Conservation (phyloP, 2,329 filamentous ascomycete species). For the Fusarium denticulatum region DNA sequence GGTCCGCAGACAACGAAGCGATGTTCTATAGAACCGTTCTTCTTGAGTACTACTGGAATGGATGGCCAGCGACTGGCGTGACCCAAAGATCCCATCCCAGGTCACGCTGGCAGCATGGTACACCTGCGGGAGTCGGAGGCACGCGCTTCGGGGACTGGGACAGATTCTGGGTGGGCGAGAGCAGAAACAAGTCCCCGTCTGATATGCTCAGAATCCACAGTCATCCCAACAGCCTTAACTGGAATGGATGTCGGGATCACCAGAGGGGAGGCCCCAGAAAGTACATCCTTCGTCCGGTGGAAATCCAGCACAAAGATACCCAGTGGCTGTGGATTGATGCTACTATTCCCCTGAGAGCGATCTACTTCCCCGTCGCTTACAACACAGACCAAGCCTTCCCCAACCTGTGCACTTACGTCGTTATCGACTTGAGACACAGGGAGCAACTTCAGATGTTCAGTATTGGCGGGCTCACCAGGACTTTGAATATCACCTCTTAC, state of each 20-base stretch:
- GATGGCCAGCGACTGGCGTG: background rate
- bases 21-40: background rate
- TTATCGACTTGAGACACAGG: constrained; percentile 13
- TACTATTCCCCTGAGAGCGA: background rate
- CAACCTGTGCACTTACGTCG: background rate
- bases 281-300: constrained; percentile 11
- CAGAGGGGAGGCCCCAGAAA: background rate
- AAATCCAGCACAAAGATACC: fast-evolving
- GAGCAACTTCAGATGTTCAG: fast-evolving
- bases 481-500: fast-evolving
- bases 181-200: background rate
- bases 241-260: constrained; percentile 9
- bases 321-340: constrained; percentile 22
- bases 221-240: constrained; percentile 8
- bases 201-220: background rate
- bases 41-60: constrained; percentile 16
- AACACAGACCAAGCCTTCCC: background rate
- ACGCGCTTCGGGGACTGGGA: background rate
- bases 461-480: fast-evolving
- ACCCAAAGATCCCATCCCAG: background rate
- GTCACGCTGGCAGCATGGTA: background rate
- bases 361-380: background rate
- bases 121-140: fast-evolving
- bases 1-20: background rate
- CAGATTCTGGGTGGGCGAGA: constrained; percentile 5